phyloP scores from a whole-genome alignment of 2,329 filamentous ascomycete species.

The Colletotrichum liaoningense region DNA sequence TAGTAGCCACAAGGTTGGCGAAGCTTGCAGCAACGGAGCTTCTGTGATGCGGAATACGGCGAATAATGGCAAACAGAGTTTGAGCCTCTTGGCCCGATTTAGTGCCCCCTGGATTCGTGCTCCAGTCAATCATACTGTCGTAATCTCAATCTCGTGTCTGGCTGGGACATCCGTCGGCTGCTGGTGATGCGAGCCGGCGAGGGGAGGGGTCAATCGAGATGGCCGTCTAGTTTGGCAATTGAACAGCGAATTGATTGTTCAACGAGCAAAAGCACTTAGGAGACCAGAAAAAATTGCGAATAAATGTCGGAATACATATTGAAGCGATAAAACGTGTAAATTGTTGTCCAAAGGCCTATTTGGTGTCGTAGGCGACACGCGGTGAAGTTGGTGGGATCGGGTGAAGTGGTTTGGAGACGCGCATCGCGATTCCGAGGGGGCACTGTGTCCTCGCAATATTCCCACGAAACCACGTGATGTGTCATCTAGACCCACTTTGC shows the following conservation, averaged over 20 bases:
- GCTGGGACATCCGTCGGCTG: conserved; percentile 5
- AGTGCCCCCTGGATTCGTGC: conserved; percentile 24
- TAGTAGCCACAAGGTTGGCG: neutral
- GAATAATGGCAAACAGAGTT: conserved; percentile 31
- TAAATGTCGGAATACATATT: conserved; percentile 36
- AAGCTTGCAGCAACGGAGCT: conserved; percentile 18
- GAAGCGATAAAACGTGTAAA: conserved; percentile 31
- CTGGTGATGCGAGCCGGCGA: conserved; percentile 13
- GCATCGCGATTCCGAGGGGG: conserved; percentile 44
- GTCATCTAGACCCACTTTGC: neutral
- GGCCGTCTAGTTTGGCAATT: conserved; percentile 6
- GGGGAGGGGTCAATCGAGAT: conserved; percentile 28
- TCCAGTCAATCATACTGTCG: conserved; percentile 17
- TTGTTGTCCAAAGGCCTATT: conserved; percentile 37
- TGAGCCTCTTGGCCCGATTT: conserved; percentile 9
- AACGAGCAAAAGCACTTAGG: conserved; percentile 29
- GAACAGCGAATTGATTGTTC: conserved; percentile 10
- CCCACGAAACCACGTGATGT: conserved; percentile 58
- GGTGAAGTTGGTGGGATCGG: conserved; percentile 45
- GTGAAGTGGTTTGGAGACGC: conserved; percentile 56
- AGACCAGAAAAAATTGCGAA: conserved; percentile 29
- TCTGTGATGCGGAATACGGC: conserved; percentile 20
- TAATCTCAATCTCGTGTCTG: conserved; percentile 29
- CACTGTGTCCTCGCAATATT: conserved; percentile 50
- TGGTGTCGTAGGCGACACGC: conserved; percentile 41